These are phyloP conservation scores for Porogramme epimiltina DNA, from an alignment of 1,284 basidiomycete genomes.

Conservation along the genomic window DNA sequence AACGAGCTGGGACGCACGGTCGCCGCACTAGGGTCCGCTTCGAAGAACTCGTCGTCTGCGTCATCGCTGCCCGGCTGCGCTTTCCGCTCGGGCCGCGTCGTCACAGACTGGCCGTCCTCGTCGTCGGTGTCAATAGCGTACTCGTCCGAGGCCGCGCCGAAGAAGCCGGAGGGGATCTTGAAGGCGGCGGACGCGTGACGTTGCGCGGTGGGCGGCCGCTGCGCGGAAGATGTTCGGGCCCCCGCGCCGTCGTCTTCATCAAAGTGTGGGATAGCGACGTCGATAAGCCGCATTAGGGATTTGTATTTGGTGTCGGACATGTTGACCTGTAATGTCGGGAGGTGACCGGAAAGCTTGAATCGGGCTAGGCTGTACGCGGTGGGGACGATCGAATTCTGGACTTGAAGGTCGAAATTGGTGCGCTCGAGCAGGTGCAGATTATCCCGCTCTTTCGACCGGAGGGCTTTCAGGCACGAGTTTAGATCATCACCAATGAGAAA, in stretches of 20 bases:
- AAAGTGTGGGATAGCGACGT: slow-evolving; percentile 89
- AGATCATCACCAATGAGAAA: slow-evolving; percentile 91
- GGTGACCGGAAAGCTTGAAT: slow-evolving; percentile 90
- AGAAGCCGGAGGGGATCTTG: slow-evolving; percentile 56
- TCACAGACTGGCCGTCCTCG: slow-evolving; percentile 36
- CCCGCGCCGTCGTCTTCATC: slow-evolving; percentile 47
- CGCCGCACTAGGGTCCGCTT: slow-evolving; percentile 66
- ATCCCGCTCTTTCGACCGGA: slow-evolving; percentile 59
- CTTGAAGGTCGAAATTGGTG: slow-evolving; percentile 88
- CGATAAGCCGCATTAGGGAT: slow-evolving; percentile 90
- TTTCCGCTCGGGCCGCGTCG: slow-evolving; percentile 7
- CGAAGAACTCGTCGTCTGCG: slow-evolving; percentile 70
- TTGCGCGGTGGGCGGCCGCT: slow-evolving; percentile 9
- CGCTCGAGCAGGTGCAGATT: slow-evolving; percentile 91
- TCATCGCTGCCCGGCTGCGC: slow-evolving; percentile 31
- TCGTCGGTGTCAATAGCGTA: slow-evolving; percentile 72
- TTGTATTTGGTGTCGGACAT: slow-evolving; percentile 97
- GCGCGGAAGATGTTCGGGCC: slow-evolving; percentile 23
- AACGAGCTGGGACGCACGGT: slow-evolving; percentile 47
- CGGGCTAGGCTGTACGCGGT: slow-evolving; percentile 84
- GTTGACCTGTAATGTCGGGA: slow-evolving; percentile 91
- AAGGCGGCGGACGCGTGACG: slow-evolving; percentile 37
- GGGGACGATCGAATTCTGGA: slow-evolving; percentile 94
- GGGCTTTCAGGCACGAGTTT: slow-evolving; percentile 78
- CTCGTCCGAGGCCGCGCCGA: slow-evolving; percentile 51